phyloP scores from a whole-genome alignment of 1,284 basidiomycete species.

The Stereum hirsutum region DNA sequence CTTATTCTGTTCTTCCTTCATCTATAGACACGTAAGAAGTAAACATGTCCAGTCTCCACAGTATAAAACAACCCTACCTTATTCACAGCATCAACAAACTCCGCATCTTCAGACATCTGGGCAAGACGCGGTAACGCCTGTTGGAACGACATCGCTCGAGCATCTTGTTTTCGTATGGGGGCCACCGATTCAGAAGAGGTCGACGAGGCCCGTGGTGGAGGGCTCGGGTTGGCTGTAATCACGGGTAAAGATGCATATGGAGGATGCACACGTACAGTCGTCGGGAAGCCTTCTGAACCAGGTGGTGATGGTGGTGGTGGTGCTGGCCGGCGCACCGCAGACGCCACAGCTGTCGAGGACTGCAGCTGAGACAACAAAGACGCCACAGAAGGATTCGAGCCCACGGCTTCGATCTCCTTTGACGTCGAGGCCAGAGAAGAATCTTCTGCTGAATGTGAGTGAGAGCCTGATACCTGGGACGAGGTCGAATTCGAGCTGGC shows the following conservation, averaged over 20 bases:
- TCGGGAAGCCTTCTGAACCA: conserved; percentile 4
- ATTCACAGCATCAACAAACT: conserved; percentile 35
- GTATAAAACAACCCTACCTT: conserved; percentile 30
- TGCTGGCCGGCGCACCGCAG: conserved; percentile 5
- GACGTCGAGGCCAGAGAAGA: background rate
- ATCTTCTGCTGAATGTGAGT: conserved; percentile 3
- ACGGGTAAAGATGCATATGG: background rate
- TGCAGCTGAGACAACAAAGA: conserved; percentile 60
- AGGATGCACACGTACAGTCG: background rate
- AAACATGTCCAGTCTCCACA: conserved; percentile 2
- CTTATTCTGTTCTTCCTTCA: conserved; percentile 58
- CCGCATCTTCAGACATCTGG: conserved; percentile 39
- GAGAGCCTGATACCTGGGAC: conserved; percentile 7
- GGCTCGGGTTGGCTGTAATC: background rate
- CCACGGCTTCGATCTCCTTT: background rate
- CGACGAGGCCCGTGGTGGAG: background rate
- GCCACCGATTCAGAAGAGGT: background rate
- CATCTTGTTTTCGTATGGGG: conserved; percentile 20
- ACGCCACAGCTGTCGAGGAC: conserved; percentile 11
- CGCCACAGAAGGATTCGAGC: conserved; percentile 36
- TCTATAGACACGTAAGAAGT: conserved; percentile 17
- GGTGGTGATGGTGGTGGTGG: conserved; percentile 1
- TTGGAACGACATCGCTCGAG: conserved; percentile 46
- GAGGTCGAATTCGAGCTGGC: conserved; percentile 4
- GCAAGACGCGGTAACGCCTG: conserved; percentile 53